Base-by-base conservation (phyloP, 768 basidiomycete species). In the Tulasnella sp. region DNA sequence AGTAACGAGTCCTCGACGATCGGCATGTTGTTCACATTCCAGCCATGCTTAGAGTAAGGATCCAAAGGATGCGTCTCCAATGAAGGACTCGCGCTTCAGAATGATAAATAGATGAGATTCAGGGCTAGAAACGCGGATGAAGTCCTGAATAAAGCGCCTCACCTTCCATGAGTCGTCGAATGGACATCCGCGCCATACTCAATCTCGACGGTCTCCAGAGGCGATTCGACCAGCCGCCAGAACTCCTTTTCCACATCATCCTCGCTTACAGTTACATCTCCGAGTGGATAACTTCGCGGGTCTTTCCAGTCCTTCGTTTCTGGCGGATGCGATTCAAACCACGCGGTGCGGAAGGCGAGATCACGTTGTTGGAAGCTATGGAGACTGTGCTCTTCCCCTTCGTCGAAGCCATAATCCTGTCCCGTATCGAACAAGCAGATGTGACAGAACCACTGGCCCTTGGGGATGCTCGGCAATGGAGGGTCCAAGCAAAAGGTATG, bases 111-210 rank as follows among this genome's bases (percentile, higher is more conserved):
- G n/a, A n/a, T n/a, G n/a, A n/a, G n/a, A n/a, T n/a, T n/a, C n/a
- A n/a, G n/a, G n/a, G n/a, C n/a, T n/a, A n/a, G n/a, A n/a, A n/a
- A n/a, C n/a, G n/a, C n/a, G n/a, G n/a, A n/a, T n/a, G n/a, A n/a
- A n/a, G n/a, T n/a, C n/a, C n/a, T 46, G 4, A 53, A 11, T 5
- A 41, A 17, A 24, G 19, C 17, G 5, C 63, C 79, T 62, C 70
- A 93, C 92, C 92, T 97, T 71, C 94, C 94, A 66, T 97, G 92
- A 7, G 89, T 94, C 0, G 92, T 93, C 8, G 92, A 94, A 71
- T 97, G 93, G 31, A 99, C 86, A 70, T 99, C 96, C 1, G 96
- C 96, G n/a, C 96, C 96, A 68, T 99, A 99, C 71, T 99, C 96
- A 31, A 98, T 85, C 70, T 99, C 96, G 17, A 99, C 92, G 0